Conservation (phyloP, 2,329 filamentous ascomycete species). For the Chrysosporium keratinophilum region DNA sequence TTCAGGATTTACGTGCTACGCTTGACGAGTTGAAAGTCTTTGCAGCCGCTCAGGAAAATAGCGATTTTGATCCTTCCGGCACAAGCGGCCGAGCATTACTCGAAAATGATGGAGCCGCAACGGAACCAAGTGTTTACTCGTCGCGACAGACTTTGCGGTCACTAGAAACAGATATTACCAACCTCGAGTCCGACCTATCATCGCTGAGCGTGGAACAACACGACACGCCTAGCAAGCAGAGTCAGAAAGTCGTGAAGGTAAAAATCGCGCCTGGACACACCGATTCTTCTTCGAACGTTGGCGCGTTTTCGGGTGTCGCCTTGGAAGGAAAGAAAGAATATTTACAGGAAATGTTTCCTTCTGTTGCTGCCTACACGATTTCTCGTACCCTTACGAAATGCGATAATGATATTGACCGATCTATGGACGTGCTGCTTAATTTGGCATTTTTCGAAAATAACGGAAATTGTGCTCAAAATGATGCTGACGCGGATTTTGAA, state of each 20-base stretch:
- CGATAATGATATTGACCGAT: constrained; percentile 54
- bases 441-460: constrained; percentile 62
- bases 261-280: neutral
- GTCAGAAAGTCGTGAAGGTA: constrained; percentile 7
- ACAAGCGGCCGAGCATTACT: constrained; percentile 41
- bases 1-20: constrained; percentile 46
- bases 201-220: constrained; percentile 25
- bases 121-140: constrained; percentile 19
- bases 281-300: constrained; percentile 12
- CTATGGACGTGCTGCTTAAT: constrained; percentile 73
- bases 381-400: constrained; percentile 56
- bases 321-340: constrained; percentile 52
- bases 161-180: constrained; percentile 42
- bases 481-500: constrained; percentile 43
- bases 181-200: constrained; percentile 39
- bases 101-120: constrained; percentile 20
- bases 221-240: neutral
- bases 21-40: constrained; percentile 56
- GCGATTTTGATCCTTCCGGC: constrained; percentile 67
- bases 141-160: constrained; percentile 32
- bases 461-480: neutral
- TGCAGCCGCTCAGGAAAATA: constrained; percentile 58
- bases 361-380: constrained; percentile 56
- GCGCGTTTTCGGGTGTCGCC: constrained; percentile 21
- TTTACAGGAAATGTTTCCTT: constrained; percentile 62